Evolutionary conservation across 2,329 filamentous ascomycete species (phyloP).

Genomic region (Chrysoporthe cubensis): DNA sequence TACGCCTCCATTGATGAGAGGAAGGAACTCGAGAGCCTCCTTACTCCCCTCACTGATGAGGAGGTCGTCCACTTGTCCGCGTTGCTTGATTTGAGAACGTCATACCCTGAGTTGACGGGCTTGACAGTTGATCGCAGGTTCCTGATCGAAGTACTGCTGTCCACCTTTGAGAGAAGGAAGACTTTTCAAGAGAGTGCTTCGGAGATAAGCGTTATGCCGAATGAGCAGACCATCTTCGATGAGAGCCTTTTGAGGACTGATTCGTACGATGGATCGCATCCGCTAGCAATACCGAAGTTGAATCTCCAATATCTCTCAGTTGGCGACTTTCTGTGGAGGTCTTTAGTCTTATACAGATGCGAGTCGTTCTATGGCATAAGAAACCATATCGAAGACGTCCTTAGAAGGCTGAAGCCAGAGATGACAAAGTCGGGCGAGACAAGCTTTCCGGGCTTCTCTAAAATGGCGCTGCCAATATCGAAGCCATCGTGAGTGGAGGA

Average conservation of each 20-base stretch:
- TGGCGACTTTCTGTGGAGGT: constrained; percentile 96
- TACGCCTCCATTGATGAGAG: constrained; percentile 85
- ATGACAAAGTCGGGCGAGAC: constrained; percentile 66
- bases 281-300: constrained; percentile 88
- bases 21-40: constrained; percentile 74
- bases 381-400: constrained; percentile 82
- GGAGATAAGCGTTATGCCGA: constrained; percentile 78
- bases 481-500: constrained; percentile 65
- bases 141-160: constrained; percentile 73
- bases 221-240: constrained; percentile 81
- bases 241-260: constrained; percentile 78
- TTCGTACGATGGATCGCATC: constrained; percentile 81
- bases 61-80: constrained; percentile 73
- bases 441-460: constrained; percentile 81
- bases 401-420: constrained; percentile 79
- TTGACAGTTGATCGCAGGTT: constrained; percentile 67
- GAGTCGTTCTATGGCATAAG: constrained; percentile 94
- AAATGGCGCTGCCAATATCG: constrained; percentile 86
- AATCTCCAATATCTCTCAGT: constrained; percentile 95
- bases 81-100: constrained; percentile 75
- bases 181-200: constrained; percentile 82
- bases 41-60: constrained; percentile 72
- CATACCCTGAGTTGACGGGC: constrained; percentile 75
- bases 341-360: constrained; percentile 83
- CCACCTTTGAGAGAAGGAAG: constrained; percentile 74